These are phyloP conservation scores for Geotrichum reessii DNA, from an alignment of 1,139 yeast species.

Conservation along the genomic window DNA sequence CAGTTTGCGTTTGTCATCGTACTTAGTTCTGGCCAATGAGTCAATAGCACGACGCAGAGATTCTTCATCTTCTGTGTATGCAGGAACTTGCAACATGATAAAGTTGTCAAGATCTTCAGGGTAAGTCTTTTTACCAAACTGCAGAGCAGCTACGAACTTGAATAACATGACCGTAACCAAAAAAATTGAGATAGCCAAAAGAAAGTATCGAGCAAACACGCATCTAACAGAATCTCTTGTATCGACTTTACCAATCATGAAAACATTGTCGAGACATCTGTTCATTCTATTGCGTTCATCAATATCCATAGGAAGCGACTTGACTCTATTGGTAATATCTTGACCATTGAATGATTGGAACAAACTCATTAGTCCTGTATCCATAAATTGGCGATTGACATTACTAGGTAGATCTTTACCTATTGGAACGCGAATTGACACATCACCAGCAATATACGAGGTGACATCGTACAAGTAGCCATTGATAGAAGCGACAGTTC, in stretches of 20 bases:
- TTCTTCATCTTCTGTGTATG: constrained; percentile 42
- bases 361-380: constrained; percentile 29
- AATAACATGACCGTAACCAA: constrained; percentile 36
- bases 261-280: constrained; percentile 37
- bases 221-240: constrained; percentile 38
- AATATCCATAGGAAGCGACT: constrained; percentile 28
- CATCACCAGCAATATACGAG: constrained; percentile 36
- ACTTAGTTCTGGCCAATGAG: constrained; percentile 38
- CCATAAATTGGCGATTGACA: constrained; percentile 34
- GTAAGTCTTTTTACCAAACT: constrained; percentile 33
- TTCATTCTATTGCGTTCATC: constrained; percentile 29
- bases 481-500: constrained; percentile 33
- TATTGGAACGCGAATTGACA: constrained; percentile 32
- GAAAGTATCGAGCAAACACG: constrained; percentile 40
- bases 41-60: constrained; percentile 42
- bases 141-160: constrained; percentile 41
- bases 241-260: constrained; percentile 40
- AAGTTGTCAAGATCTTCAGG: constrained; percentile 40
- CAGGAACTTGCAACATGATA: constrained; percentile 42
- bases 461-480: constrained; percentile 39
- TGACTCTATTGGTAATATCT: constrained; percentile 34
- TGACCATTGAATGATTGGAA: constrained; percentile 37
- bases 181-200: constrained; percentile 38
- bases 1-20: constrained; percentile 41
- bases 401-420: constrained; percentile 27